Evolutionary conservation across 805 yeast genomes (phyloP).

Genomic region (Yarrowia sp.): DNA sequence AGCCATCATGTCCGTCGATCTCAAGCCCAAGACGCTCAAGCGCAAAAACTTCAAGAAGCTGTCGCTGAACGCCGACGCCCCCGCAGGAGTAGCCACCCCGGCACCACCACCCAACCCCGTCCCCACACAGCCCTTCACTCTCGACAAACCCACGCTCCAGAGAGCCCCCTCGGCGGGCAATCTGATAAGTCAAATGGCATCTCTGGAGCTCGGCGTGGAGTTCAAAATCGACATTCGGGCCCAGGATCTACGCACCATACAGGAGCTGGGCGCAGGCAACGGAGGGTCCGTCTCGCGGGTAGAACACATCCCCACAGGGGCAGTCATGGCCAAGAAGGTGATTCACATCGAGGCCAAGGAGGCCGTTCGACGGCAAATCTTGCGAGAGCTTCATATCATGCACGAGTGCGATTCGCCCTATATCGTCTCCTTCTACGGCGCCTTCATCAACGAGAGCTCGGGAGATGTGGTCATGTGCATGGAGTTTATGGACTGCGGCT

Average conservation of each 20-base stretch:
- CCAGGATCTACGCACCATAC: conserved; percentile 75
- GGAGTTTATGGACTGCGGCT: conserved; percentile 96
- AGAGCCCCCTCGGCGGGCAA: conserved; percentile 36
- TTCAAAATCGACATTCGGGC: conserved; percentile 60
- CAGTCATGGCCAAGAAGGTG: conserved; percentile 86
- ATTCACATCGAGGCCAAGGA: conserved; percentile 85
- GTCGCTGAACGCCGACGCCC: conserved; percentile 49
- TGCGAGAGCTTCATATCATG: conserved; percentile 86
- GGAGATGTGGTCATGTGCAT: conserved; percentile 86
- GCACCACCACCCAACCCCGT: not conserved
- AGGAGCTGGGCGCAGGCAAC: conserved; percentile 88
- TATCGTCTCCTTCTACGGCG: conserved; percentile 91
- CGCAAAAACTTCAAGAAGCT: conserved; percentile 67
- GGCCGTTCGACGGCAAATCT: conserved; percentile 79
- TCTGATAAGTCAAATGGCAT: conserved; percentile 52
- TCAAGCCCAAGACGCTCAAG: conserved; percentile 55
- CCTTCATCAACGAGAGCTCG: conserved; percentile 65
- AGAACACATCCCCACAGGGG: conserved; percentile 85
- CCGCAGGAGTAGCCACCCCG: conserved; percentile 37
- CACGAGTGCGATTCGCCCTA: conserved; percentile 84
- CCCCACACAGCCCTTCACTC: conserved; percentile 33
- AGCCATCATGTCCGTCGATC: conserved; percentile 24
- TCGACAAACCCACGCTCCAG: conserved; percentile 38
- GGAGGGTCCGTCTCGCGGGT: conserved; percentile 93
- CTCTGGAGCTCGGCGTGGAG: conserved; percentile 61